phyloP scores from a whole-genome alignment of 805 yeast species.

The Naumovozyma baii region DNA sequence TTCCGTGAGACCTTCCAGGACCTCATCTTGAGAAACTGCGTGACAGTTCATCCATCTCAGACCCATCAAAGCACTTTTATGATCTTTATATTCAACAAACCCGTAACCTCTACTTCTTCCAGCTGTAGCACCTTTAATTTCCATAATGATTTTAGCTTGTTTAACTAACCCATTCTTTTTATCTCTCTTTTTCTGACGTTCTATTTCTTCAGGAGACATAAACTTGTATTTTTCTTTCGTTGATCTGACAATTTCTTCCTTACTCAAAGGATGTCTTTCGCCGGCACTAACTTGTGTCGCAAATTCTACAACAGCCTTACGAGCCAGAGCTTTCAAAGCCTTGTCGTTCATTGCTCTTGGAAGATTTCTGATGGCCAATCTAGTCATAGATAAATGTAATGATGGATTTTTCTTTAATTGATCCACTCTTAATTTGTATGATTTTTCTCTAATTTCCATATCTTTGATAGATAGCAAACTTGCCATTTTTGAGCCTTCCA shows the following conservation, averaged over 20 bases:
- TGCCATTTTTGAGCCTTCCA: constrained; percentile 72
- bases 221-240: constrained; percentile 48
- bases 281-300: constrained; percentile 77
- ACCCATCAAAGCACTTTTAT: constrained; percentile 88
- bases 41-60: constrained; percentile 95
- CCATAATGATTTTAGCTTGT: constrained; percentile 89
- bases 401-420: constrained; percentile 87
- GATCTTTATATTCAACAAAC: constrained; percentile 86
- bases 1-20: constrained; percentile 57
- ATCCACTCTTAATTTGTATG: constrained; percentile 75
- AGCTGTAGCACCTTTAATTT: constrained; percentile 71
- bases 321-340: constrained; percentile 80
- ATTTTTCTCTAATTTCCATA: constrained; percentile 78
- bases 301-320: constrained; percentile 89
- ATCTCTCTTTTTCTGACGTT: constrained; percentile 39
- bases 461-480: constrained; percentile 58
- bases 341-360: constrained; percentile 89
- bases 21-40: constrained; percentile 62
- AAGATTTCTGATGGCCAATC: constrained; percentile 87
- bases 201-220: constrained; percentile 32
- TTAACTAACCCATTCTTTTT: constrained; percentile 84
- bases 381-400: constrained; percentile 83
- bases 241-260: constrained; percentile 82
- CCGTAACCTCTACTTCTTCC: constrained; percentile 98
- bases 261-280: constrained; percentile 72